phyloP scores from a whole-genome alignment of 805 yeast genomes.

The Sugiyamaella valdiviana region DNA sequence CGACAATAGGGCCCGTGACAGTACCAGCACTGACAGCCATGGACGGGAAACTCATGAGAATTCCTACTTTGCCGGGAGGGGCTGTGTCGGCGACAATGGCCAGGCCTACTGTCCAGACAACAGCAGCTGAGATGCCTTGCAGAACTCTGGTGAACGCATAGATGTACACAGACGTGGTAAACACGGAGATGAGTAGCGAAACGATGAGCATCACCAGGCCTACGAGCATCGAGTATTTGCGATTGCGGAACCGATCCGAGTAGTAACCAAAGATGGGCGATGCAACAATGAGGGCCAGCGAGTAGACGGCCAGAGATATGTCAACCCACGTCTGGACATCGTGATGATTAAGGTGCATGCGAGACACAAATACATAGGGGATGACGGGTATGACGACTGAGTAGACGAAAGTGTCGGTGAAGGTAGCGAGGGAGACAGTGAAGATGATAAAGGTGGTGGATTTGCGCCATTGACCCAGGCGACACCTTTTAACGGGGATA shows the following conservation, averaged over 20 bases:
- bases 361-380: conserved; percentile 28
- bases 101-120: conserved; percentile 34
- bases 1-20: conserved; percentile 31
- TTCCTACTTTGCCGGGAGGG: conserved; percentile 26
- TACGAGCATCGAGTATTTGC: conserved; percentile 27
- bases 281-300: conserved; percentile 30
- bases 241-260: conserved; percentile 22
- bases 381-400: conserved; percentile 30
- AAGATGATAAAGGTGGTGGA: conserved; percentile 17
- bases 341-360: conserved; percentile 25
- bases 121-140: conserved; percentile 32
- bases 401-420: conserved; percentile 31
- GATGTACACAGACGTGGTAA: conserved; percentile 24
- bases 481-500: too few relatives aligned
- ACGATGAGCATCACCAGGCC: conserved; percentile 29
- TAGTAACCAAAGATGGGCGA: conserved; percentile 28
- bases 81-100: conserved; percentile 31
- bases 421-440: conserved; percentile 30
- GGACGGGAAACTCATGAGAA: conserved; percentile 29
- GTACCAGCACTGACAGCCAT: conserved; percentile 28
- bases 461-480: background rate
- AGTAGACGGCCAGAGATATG: conserved; percentile 28
- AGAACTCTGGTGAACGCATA: conserved; percentile 29
- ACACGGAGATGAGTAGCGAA: conserved; percentile 28
- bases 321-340: conserved; percentile 27